phyloP scores from a whole-genome alignment of 2,329 filamentous ascomycete genomes.

The Neoarthrinium moseri region DNA sequence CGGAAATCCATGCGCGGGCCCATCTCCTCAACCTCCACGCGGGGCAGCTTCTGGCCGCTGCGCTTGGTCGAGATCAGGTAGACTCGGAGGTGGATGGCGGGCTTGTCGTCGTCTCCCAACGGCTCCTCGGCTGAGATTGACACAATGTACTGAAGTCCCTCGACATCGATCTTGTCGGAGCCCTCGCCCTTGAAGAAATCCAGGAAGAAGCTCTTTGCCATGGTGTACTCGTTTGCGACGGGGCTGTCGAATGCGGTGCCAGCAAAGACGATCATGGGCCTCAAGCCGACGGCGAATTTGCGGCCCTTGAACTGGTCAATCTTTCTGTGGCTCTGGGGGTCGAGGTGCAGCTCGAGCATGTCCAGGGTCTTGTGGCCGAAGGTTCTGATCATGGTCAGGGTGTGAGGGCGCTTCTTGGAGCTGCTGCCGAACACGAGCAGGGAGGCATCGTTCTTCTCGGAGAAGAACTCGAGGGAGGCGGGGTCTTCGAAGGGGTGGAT shows the following conservation, averaged over 20 bases:
- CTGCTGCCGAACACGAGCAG: conserved; percentile 80
- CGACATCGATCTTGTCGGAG: conserved; percentile 83
- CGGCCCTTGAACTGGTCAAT: conserved; percentile 74
- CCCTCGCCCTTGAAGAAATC: conserved; percentile 88
- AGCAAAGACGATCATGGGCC: conserved; percentile 89
- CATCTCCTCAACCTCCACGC: conserved; percentile 93
- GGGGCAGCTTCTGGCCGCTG: conserved; percentile 81
- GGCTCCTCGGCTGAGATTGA: conserved; percentile 74
- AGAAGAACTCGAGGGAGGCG: conserved; percentile 88
- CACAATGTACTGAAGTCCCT: conserved; percentile 89
- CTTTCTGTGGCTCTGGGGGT: conserved; percentile 68
- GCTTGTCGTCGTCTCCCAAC: conserved; percentile 46
- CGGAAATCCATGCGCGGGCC: conserved; percentile 78
- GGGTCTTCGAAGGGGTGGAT: conserved; percentile 93
- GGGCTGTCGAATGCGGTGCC: conserved; percentile 85
- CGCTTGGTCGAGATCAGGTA: conserved; percentile 86
- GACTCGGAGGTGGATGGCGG: conserved; percentile 67
- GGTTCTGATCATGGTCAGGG: conserved; percentile 76
- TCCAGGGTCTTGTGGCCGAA: conserved; percentile 88
- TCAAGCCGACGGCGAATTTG: conserved; percentile 76
- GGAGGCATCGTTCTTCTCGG: conserved; percentile 90
- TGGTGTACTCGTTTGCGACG: conserved; percentile 74
- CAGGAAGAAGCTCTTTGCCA: conserved; percentile 81
- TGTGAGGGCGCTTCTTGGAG: conserved; percentile 93
- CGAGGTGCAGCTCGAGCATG: conserved; percentile 88